Conservation (phyloP, 2,329 filamentous ascomycete genomes). For the Zelopaecilomyces penicillatus region DNA sequence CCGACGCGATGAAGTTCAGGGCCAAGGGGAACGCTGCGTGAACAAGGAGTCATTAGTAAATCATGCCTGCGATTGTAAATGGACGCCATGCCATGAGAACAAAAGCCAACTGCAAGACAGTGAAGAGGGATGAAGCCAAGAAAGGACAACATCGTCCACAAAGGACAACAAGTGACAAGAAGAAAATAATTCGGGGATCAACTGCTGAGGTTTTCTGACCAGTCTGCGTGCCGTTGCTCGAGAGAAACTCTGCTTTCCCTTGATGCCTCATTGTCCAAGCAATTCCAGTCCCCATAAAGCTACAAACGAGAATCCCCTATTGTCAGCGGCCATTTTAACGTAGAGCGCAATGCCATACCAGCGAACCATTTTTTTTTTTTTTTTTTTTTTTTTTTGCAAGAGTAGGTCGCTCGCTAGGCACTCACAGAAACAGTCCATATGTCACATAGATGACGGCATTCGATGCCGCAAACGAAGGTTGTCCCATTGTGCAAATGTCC, state of each 20-base stretch:
- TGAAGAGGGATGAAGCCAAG: not conserved
- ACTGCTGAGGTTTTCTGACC: conserved; percentile 45
- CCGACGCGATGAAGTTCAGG: conserved; percentile 84
- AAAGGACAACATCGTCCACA: not conserved
- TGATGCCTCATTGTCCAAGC: conserved; percentile 54
- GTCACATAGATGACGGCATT: conserved; percentile 79
- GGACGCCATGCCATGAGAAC: too few species aligned
- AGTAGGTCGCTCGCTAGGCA: conserved; percentile 4
- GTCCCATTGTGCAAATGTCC: conserved; percentile 49
- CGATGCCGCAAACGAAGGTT: conserved; percentile 66
- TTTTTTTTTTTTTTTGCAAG: too few species aligned
- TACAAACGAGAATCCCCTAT: conserved; percentile 22
- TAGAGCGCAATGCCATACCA: too few species aligned
- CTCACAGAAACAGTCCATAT: conserved; percentile 69
- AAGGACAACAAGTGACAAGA: not conserved
- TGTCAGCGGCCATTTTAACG: too few species aligned
- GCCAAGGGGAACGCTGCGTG: conserved; percentile 65
- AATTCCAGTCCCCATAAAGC: conserved; percentile 53
- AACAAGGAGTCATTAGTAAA: conserved; percentile 20
- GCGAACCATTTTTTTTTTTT: too few species aligned
- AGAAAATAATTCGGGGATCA: not conserved
- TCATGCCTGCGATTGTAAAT: too few species aligned
- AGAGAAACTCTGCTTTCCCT: conserved; percentile 62
- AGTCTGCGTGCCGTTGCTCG: conserved; percentile 74
- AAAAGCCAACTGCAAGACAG: too few species aligned